phyloP scores from a whole-genome alignment of 495 filamentous ascomycete genomes.

The Coniosporium apollinis region DNA sequence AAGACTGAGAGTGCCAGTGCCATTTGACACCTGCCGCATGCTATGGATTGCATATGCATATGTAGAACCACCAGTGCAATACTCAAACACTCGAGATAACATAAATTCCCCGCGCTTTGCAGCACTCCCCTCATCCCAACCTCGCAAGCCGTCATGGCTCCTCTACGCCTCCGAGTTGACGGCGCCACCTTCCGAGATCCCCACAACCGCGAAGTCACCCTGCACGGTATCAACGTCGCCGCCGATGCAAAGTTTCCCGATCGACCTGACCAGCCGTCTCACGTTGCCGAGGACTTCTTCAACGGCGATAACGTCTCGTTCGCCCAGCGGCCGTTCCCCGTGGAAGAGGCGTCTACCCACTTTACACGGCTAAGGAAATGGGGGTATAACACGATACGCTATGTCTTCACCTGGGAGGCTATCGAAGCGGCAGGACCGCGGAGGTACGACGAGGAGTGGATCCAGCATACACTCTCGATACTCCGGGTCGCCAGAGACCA shows the following conservation, averaged over 20 bases:
- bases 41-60: too few species aligned
- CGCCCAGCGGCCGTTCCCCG: constrained; percentile 63
- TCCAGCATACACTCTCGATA: constrained; percentile 72
- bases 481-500: constrained; percentile 73
- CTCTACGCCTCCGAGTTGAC: constrained; percentile 54
- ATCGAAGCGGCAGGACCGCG: constrained; percentile 90
- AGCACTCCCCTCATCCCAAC: too few species aligned
- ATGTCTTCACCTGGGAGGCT: constrained; percentile 98
- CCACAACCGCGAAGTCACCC: constrained; percentile 47
- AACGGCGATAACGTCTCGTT: constrained; percentile 88
- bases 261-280: constrained; percentile 62
- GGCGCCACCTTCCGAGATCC: constrained; percentile 62
- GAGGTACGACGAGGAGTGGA: constrained; percentile 87
- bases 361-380: constrained; percentile 73
- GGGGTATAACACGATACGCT: constrained; percentile 91
- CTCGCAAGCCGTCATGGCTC: too few species aligned
- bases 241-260: constrained; percentile 58
- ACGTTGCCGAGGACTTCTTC: constrained; percentile 65
- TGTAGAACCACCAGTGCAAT: too few species aligned
- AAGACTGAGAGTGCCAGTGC: too few species aligned
- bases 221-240: constrained; percentile 54
- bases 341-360: constrained; percentile 69
- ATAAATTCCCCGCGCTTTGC: too few species aligned
- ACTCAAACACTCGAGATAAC: too few species aligned
- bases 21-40: too few species aligned